Evolutionary conservation across 2,329 filamentous ascomycete genomes (phyloP).

Genomic region (Ambrosiella cleistominuta): DNA sequence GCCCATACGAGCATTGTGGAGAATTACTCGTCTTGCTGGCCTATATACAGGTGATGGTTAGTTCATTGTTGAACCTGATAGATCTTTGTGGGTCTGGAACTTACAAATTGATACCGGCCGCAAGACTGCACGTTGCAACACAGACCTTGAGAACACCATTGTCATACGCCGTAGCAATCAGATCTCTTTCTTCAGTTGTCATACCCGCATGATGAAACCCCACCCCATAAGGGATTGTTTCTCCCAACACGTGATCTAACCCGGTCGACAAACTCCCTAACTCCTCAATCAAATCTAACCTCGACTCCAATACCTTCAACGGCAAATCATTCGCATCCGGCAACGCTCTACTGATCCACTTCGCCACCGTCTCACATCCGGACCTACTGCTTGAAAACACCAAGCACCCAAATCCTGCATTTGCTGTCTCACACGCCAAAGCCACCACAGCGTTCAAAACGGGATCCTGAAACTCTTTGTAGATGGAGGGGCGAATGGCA

Average conservation of each 20-base stretch:
- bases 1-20: slow-evolving; percentile 61
- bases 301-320: slow-evolving; percentile 32
- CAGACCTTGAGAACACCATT: slow-evolving; percentile 49
- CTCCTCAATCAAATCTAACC: slow-evolving; percentile 47
- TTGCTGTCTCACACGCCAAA: slow-evolving; percentile 49
- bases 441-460: slow-evolving; percentile 54
- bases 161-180: slow-evolving; percentile 56
- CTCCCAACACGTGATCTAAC: slow-evolving; percentile 46
- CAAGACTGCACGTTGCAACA: slow-evolving; percentile 61
- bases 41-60: slow-evolving; percentile 15
- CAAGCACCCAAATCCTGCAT: slow-evolving; percentile 51
- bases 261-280: slow-evolving; percentile 48
- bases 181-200: slow-evolving; percentile 57
- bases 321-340: slow-evolving; percentile 31
- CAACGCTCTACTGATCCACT: slow-evolving; percentile 49
- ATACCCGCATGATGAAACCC: slow-evolving; percentile 62
- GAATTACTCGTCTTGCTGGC: slow-evolving; percentile 53
- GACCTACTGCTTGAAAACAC: slow-evolving; percentile 57
- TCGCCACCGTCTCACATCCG: slow-evolving; percentile 50
- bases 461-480: slow-evolving; percentile 45
- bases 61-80: not conserved
- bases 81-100: slow-evolving; percentile 10
- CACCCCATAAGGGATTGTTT: slow-evolving; percentile 47
- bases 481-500: slow-evolving; percentile 36
- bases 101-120: slow-evolving; percentile 62